Evolutionary conservation across 371 early-diverging fungal genomes (phyloP).

Genomic region (Agmasoma carcini): DNA sequence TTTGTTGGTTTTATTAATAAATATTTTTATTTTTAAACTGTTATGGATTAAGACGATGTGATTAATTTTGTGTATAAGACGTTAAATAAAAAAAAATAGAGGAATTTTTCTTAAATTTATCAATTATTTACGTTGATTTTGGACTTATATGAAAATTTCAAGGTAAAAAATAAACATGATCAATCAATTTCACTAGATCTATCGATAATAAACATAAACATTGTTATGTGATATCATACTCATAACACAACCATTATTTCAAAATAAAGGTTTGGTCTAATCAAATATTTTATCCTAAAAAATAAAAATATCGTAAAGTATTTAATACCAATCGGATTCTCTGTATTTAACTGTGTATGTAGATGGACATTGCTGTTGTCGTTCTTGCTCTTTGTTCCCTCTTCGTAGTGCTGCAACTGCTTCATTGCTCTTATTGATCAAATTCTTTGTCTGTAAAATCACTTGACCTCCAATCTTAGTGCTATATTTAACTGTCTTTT

Average conservation of each 20-base stretch:
- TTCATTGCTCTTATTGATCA: background rate
- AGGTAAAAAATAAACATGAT: too few relatives aligned
- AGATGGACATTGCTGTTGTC: too few relatives aligned
- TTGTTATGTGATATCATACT: background rate
- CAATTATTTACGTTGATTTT: too few relatives aligned
- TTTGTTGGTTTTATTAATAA: too few relatives aligned
- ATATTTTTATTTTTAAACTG: too few relatives aligned
- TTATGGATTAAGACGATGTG: too few relatives aligned
- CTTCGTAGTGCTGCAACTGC: background rate
- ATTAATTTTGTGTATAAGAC: too few relatives aligned
- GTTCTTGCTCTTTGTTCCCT: background rate
- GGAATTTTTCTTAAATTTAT: too few relatives aligned
- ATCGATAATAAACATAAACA: too few relatives aligned
- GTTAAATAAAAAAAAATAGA: too few relatives aligned
- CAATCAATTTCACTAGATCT: too few relatives aligned
- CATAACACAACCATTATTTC: background rate
- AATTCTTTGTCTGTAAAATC: background rate
- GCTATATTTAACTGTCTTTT: constrained; percentile 2
- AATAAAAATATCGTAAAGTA: background rate
- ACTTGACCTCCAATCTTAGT: background rate
- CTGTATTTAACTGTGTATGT: background rate
- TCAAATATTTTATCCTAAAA: background rate
- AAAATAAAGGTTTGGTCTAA: background rate
- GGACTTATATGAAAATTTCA: too few relatives aligned
- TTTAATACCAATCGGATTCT: constrained; percentile 12